Evolutionary conservation across 1,139 yeast species (phyloP).

Genomic region (Kazachstania sp.): DNA sequence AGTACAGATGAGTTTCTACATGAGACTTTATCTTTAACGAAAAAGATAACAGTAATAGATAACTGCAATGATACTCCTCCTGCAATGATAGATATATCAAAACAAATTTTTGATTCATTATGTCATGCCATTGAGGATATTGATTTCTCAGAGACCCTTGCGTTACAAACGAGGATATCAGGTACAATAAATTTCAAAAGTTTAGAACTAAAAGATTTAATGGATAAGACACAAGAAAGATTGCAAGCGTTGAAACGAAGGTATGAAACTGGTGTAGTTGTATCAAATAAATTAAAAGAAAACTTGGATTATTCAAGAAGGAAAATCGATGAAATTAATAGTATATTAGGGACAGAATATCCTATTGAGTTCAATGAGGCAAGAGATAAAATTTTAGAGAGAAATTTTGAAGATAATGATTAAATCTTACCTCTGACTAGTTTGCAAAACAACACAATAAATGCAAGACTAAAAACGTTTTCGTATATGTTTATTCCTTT

Average conservation of each 20-base stretch:
- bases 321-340: constrained; percentile 18
- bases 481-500: background rate
- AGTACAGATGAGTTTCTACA: constrained; percentile 15
- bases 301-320: constrained; percentile 17
- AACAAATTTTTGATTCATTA: constrained; percentile 25
- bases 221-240: constrained; percentile 17
- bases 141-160: constrained; percentile 27
- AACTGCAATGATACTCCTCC: constrained; percentile 18
- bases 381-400: constrained; percentile 24
- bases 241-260: constrained; percentile 15
- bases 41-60: constrained; percentile 11
- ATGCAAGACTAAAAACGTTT: no score
- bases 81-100: constrained; percentile 28
- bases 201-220: constrained; percentile 23
- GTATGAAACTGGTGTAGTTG: constrained; percentile 19
- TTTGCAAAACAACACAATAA: background rate
- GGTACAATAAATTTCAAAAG: constrained; percentile 28
- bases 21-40: constrained; percentile 10
- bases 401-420: constrained; percentile 14
- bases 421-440: background rate
- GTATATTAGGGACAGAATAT: constrained; percentile 16
- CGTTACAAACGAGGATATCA: constrained; percentile 29
- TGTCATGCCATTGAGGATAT: constrained; percentile 23
- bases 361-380: constrained; percentile 30
- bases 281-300: constrained; percentile 15